A percentile compares a stretch with the other conserved stretches of the same genome.
phyloP scores from a whole-genome alignment of 441 rosid species.

The Geranium incanum region DNA sequence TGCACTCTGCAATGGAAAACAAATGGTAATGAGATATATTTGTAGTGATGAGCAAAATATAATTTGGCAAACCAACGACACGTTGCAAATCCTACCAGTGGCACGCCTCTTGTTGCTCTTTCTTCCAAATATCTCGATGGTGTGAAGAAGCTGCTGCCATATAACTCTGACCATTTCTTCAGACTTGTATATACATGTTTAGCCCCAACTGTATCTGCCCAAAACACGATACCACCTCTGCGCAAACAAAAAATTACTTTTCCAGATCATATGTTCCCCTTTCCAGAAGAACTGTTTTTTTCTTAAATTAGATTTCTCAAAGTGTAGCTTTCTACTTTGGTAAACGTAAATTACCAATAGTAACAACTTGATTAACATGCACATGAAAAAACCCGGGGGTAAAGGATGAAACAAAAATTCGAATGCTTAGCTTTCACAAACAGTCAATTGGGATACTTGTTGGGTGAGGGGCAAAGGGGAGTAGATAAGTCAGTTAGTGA shows the following conservation, averaged over 20 bases:
- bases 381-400: no score
- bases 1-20: neutral
- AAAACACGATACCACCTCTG: constrained; percentile 81
- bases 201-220: constrained; percentile 69
- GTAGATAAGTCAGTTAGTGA: no score
- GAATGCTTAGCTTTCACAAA: no score
- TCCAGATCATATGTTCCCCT: no score
- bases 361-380: no score
- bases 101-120: neutral
- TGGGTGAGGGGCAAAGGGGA: no score
- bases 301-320: no score
- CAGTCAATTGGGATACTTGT: no score
- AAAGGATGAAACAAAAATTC: no score
- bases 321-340: no score
- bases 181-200: constrained; percentile 52
- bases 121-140: constrained; percentile 55
- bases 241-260: constrained; percentile 16
- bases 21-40: neutral
- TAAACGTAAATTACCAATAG: no score
- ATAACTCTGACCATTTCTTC: constrained; percentile 57
- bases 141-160: constrained; percentile 51
- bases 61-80: neutral
- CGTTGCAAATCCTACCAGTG: neutral
- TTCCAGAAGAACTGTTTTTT: no score
- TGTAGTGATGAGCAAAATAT: neutral